A percentile compares a stretch with the other conserved stretches of the same genome.
phyloP scores from a whole-genome alignment of 148 eudicot genomes.

The Rhododendron mucronatum region DNA sequence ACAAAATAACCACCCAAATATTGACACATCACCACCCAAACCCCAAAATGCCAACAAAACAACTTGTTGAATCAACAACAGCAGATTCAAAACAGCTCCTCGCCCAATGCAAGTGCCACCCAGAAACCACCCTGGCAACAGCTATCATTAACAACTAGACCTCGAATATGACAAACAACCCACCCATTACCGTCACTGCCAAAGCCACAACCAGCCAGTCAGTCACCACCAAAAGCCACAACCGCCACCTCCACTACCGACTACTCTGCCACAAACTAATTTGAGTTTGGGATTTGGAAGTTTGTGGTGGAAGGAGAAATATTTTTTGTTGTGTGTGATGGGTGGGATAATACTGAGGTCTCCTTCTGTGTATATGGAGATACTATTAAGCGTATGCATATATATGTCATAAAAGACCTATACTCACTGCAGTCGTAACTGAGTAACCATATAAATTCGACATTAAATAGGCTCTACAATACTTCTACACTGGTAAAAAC shows the following conservation, averaged over 20 bases:
- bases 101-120: background rate
- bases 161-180: background rate
- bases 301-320: background rate
- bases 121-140: background rate
- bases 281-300: background rate
- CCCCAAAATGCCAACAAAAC: background rate
- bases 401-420: background rate
- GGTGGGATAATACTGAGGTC: background rate
- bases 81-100: background rate
- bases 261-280: background rate
- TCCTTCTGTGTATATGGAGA: background rate
- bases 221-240: background rate
- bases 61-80: background rate
- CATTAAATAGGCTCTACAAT: background rate
- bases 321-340: background rate
- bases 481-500: background rate
- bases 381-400: background rate
- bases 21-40: background rate
- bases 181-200: background rate
- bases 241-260: background rate
- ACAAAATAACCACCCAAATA: background rate
- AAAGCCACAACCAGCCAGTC: background rate
- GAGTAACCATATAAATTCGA: background rate
- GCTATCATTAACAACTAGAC: background rate
- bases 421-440: background rate